Evolutionary conservation across 2,329 filamentous ascomycete genomes (phyloP), one percentile per base, ranked within the genome.

Genomic region (Ciborinia camelliae): DNA sequence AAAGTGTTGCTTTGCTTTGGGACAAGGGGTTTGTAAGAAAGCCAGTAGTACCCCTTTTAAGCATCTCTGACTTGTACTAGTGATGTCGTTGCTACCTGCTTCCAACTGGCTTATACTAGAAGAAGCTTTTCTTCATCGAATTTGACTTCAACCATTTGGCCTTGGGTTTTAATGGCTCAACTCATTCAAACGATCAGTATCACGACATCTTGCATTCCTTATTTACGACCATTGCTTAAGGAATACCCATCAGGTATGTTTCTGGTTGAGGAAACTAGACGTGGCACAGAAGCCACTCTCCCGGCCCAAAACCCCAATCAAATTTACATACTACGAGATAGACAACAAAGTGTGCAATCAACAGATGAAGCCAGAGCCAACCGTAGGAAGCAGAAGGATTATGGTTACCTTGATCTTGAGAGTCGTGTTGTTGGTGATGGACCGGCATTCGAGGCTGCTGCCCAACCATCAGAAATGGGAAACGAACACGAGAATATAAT

Each of bases 141-240:
- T 23, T 26, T 58, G 4, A 41, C 35, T 15, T 26, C 4, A 23
- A 26, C 14, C 28, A n/a, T 58, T 23, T 28, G 54, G 54, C 51
- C 51, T 35, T 54, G 51, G 51, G 23, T 58, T 28, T 35, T 58
- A 8, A 35, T 20, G 10, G 39, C 35, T 15, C 54, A 58, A 23
- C 9, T 58, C n/a, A 45, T 60, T 32, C 57, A 48, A 23, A 50
- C 41, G 23, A 32, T 48, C 20, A 60, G 28, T 50, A 35, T 60
- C 26, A 45, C 35, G 5, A 60, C 57, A 23, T 41, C 57, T 48
- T 60, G 57, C n/a, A 60, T 60, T 32, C 57, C 57, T 28, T 60
- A 60, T 18, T 26, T 60, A 7, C 37, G 41, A 10, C 57, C 57
- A 23, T 60, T 60, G 23, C 26, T 45, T 6, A 26, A 48, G 39